A percentile compares a stretch with the other conserved stretches of the same genome.
These are phyloP conservation scores for Tolypocladium cylindrosporum DNA, from an alignment of 2,329 filamentous ascomycete genomes.

Conservation along the genomic window DNA sequence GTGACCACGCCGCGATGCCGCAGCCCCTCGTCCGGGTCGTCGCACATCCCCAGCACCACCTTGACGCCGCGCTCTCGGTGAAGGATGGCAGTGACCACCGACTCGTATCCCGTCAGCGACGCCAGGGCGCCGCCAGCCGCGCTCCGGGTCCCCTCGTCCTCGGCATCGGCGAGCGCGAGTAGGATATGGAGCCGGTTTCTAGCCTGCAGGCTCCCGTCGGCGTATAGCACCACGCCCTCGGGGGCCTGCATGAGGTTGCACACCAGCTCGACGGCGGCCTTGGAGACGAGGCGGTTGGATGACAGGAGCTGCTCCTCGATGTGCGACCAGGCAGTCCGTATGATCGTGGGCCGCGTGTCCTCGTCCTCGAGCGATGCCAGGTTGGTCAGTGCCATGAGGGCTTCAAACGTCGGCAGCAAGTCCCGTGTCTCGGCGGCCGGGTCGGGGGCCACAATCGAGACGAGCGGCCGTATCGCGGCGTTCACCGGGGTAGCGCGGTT, in stretches of 20 bases:
- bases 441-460: slow-evolving; percentile 61
- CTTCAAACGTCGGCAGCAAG: slow-evolving; percentile 81
- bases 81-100: slow-evolving; percentile 61
- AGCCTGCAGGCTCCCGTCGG: slow-evolving; percentile 56
- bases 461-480: slow-evolving; percentile 73
- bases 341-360: slow-evolving; percentile 55
- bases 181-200: slow-evolving; percentile 71
- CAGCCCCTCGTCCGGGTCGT: slow-evolving; percentile 60
- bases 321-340: slow-evolving; percentile 61
- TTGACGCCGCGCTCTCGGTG: slow-evolving; percentile 61
- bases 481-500: slow-evolving; percentile 63
- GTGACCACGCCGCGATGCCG: slow-evolving; percentile 66
- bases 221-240: slow-evolving; percentile 58
- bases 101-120: slow-evolving; percentile 69
- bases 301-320: slow-evolving; percentile 79
- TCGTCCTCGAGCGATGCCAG: slow-evolving; percentile 71
- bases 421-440: slow-evolving; percentile 56
- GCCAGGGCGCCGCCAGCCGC: slow-evolving; percentile 86
- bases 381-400: slow-evolving; percentile 86
- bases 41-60: slow-evolving; percentile 71
- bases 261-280: slow-evolving; percentile 77
- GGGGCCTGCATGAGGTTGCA: slow-evolving; percentile 77
- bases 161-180: slow-evolving; percentile 77
- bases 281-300: slow-evolving; percentile 64
- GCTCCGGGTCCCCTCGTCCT: slow-evolving; percentile 67